phyloP scores from a whole-genome alignment of 306 rosid genomes.

The Quercus robur region DNA sequence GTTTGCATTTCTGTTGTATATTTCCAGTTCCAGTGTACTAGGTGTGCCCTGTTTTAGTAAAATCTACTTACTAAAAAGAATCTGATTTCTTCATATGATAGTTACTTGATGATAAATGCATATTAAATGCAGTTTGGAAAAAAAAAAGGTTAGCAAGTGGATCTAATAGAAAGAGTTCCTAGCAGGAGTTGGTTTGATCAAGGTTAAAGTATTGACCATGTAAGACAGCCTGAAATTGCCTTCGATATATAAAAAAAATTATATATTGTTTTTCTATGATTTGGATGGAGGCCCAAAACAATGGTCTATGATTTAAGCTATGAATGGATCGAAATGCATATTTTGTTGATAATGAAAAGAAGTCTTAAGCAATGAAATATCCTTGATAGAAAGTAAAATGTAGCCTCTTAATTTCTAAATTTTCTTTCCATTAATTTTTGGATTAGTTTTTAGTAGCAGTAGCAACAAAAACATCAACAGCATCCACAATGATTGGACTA shows the following conservation, averaged over 20 bases:
- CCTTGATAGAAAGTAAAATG: neutral
- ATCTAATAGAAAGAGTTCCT: too few species aligned
- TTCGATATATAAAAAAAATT: neutral
- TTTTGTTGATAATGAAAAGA: neutral
- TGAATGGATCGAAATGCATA: neutral
- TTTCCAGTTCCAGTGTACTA: too few species aligned
- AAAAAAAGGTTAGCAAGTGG: too few species aligned
- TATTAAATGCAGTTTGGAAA: too few species aligned
- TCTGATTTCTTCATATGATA: too few species aligned
- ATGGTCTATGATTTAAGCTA: neutral
- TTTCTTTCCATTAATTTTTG: neutral
- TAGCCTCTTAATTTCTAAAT: neutral
- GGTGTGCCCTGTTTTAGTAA: too few species aligned
- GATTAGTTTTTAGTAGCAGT: neutral
- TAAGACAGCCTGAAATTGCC: neutral
- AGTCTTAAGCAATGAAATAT: neutral
- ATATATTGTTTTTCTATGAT: neutral
- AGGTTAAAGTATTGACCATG: neutral
- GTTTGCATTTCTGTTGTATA: too few species aligned
- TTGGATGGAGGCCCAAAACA: neutral
- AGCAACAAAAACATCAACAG: neutral
- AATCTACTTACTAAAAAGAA: too few species aligned
- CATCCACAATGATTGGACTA: too few species aligned
- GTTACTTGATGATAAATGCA: neutral
- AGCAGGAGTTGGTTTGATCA: neutral